These are phyloP conservation scores for Hemileccinum rubropunctum DNA, from an alignment of 768 basidiomycete species.

Conservation along the genomic window DNA sequence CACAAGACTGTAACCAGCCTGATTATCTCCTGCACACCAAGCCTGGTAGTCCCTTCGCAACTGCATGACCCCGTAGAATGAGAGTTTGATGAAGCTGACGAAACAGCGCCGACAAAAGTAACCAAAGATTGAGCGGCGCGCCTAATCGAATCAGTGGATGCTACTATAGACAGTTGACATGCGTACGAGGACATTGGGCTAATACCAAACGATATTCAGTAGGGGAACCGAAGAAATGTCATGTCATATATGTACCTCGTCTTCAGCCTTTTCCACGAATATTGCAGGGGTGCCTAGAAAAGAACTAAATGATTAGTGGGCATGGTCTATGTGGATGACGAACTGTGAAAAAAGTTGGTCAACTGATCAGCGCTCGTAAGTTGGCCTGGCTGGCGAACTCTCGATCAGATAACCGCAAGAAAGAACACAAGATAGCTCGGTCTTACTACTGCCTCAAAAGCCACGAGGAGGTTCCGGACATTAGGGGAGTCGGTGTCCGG, in stretches of 20 bases:
- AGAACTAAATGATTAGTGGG: neutral
- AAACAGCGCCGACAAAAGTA: constrained; percentile 78
- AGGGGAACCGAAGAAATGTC: neutral
- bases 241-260: constrained; percentile 42
- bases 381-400: constrained; percentile 40
- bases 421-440: constrained; percentile 6
- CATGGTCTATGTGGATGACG: constrained; percentile 7
- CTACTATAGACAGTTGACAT: constrained; percentile 8
- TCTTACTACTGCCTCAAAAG: constrained; percentile 41
- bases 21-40: constrained; percentile 53
- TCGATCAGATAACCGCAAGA: constrained; percentile 16
- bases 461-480: constrained; percentile 44
- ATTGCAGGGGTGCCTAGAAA: constrained; percentile 50
- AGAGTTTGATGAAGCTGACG: constrained; percentile 71
- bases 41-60: constrained; percentile 63
- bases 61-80: constrained; percentile 66
- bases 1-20: constrained; percentile 47
- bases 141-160: constrained; percentile 36
- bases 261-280: constrained; percentile 57
- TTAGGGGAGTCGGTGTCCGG: constrained; percentile 43
- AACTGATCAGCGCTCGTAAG: constrained; percentile 56
- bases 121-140: constrained; percentile 75
- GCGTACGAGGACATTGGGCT: constrained; percentile 29
- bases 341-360: constrained; percentile 55
- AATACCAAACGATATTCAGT: constrained; percentile 8